Evolutionary conservation across 2,329 filamentous ascomycete species (phyloP).

Genomic region (Aspergillus brasiliensis): DNA sequence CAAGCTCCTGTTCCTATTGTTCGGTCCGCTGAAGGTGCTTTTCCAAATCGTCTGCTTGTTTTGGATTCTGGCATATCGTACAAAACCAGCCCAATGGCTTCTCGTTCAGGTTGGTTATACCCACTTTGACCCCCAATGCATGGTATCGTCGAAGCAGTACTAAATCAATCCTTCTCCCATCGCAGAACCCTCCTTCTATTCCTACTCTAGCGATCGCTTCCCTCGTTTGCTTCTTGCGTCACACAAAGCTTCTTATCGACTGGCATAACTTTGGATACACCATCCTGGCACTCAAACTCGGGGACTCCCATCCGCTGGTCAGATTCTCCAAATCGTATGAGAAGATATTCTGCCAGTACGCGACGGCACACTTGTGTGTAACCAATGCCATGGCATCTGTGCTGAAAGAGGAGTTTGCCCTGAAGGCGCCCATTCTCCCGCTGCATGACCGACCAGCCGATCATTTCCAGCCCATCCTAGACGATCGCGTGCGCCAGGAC

Average conservation of each 20-base stretch:
- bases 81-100: constrained; percentile 78
- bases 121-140: neutral
- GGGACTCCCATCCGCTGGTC: constrained; percentile 71
- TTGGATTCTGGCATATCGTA: constrained; percentile 70
- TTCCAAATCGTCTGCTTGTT: constrained; percentile 78
- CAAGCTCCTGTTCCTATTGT: constrained; percentile 72
- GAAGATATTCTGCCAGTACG: constrained; percentile 66
- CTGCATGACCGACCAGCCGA: constrained; percentile 84
- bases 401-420: constrained; percentile 66
- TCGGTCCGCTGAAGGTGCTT: constrained; percentile 81
- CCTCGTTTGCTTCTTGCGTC: constrained; percentile 71
- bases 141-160: neutral
- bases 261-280: constrained; percentile 99
- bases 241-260: constrained; percentile 83
- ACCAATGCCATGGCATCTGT: constrained; percentile 84
- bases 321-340: constrained; percentile 77
- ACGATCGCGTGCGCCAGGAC: constrained; percentile 50
- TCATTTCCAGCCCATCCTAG: constrained; percentile 73
- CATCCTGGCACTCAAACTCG: constrained; percentile 73
- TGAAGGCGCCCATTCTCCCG: constrained; percentile 67
- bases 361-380: constrained; percentile 79
- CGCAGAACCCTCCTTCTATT: constrained; percentile 88
- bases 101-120: constrained; percentile 67
- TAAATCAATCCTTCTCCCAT: neutral
- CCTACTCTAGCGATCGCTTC: constrained; percentile 80